Conservation (phyloP, 2,329 filamentous ascomycete species). For the Seiridium unicorne region DNA sequence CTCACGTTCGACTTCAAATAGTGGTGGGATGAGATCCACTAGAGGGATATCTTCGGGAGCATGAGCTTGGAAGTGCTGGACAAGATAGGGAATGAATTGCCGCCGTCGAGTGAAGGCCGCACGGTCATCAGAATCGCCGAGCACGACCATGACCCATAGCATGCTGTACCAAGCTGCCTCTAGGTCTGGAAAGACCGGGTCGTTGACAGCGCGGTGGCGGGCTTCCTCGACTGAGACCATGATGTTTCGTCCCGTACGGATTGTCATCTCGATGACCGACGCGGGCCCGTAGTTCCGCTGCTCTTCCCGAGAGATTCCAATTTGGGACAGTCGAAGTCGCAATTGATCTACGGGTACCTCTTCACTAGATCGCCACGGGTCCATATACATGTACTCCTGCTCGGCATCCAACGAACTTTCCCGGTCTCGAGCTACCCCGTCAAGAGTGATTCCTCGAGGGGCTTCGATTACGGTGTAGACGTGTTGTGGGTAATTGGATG, state of each 20-base stretch:
- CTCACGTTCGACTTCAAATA: not conserved
- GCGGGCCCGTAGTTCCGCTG: constrained; percentile 42
- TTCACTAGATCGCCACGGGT: constrained; percentile 32
- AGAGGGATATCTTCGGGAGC: constrained; percentile 14
- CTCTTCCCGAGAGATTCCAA: not conserved
- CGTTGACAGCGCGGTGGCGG: constrained; percentile 8
- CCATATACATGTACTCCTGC: constrained; percentile 53
- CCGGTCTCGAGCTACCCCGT: constrained; percentile 11
- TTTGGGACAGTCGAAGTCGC: constrained; percentile 2
- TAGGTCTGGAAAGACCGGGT: not conserved
- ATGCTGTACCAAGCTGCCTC: constrained; percentile 13
- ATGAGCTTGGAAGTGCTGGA: constrained; percentile 10
- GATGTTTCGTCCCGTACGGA: constrained; percentile 65
- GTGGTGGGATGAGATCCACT: not conserved
- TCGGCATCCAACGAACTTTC: constrained; percentile 11
- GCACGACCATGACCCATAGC: constrained; percentile 13
- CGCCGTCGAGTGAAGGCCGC: constrained; percentile 2
- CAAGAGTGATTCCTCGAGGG: constrained; percentile 26
- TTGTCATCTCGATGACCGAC: constrained; percentile 50
- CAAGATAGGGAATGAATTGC: constrained; percentile 6
- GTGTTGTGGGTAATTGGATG: constrained; percentile 64
- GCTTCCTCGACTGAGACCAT: constrained; percentile 54
- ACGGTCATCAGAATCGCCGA: constrained; percentile 6
- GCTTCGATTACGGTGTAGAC: constrained; percentile 59
- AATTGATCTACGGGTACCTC: constrained; percentile 10